These are phyloP conservation scores for Aspergillus sp. DNA, from an alignment of 2,329 filamentous ascomycete genomes.

Conservation along the genomic window DNA sequence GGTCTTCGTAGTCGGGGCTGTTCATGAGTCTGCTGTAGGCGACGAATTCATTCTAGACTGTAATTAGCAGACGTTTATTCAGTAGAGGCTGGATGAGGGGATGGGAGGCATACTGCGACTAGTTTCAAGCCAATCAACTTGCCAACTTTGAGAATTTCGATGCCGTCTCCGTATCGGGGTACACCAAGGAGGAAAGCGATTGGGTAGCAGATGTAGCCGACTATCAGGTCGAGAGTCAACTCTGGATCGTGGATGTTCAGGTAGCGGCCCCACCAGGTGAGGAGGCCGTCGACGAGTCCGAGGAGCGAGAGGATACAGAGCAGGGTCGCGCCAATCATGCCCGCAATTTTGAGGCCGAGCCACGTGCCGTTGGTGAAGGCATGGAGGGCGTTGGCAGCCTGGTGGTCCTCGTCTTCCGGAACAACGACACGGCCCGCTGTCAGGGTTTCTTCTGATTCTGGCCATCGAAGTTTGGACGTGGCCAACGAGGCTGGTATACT, in stretches of 20 bases:
- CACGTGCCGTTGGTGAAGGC: slow-evolving; percentile 78
- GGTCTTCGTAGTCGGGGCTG: slow-evolving; percentile 42
- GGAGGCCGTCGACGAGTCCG: slow-evolving; percentile 61
- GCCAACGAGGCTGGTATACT: slow-evolving; percentile 85
- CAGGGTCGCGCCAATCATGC: slow-evolving; percentile 70
- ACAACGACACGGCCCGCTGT: slow-evolving; percentile 74
- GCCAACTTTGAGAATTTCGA: slow-evolving; percentile 59
- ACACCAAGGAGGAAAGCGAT: slow-evolving; percentile 76
- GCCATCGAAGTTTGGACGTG: slow-evolving; percentile 80
- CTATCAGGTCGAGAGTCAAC: slow-evolving; percentile 65
- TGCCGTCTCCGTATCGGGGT: slow-evolving; percentile 44
- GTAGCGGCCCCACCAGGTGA: slow-evolving; percentile 78
- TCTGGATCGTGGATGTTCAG: slow-evolving; percentile 60
- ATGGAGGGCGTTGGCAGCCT: slow-evolving; percentile 70
- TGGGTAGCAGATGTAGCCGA: slow-evolving; percentile 70
- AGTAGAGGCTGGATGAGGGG: slow-evolving; percentile 2
- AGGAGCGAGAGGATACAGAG: slow-evolving; percentile 75
- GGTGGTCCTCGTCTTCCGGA: slow-evolving; percentile 63
- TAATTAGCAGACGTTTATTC: slow-evolving; percentile 2
- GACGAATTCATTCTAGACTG: slow-evolving; percentile 61
- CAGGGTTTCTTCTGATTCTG: slow-evolving; percentile 76
- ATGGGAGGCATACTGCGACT: slow-evolving; percentile 50
- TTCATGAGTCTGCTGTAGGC: slow-evolving; percentile 54
- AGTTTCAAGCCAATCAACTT: slow-evolving; percentile 78
- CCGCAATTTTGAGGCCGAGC: slow-evolving; percentile 77